Percentiles rank a stretch among this genome's conserved stretches.
Evolutionary conservation across 345 rosid species (phyloP).

Genomic region (Noccaea caerulescens): DNA sequence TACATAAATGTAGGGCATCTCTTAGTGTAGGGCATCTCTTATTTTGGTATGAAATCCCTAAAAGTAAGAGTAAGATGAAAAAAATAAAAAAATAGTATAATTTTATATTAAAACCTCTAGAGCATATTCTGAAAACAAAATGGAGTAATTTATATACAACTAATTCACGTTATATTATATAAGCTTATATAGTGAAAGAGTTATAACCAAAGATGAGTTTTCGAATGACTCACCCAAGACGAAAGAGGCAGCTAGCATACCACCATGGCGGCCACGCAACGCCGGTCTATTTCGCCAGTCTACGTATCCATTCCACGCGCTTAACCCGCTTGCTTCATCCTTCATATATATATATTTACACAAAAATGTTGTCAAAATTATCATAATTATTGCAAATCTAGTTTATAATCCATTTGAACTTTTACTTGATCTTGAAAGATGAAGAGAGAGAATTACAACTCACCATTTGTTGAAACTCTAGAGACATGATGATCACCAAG

Average conservation of each 20-base stretch:
- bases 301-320: slow-evolving; percentile 61
- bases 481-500: slow-evolving; percentile 35
- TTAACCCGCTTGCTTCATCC: slow-evolving; percentile 54
- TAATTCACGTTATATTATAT: too few species aligned
- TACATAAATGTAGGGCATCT: too few species aligned
- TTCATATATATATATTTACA: slow-evolving; percentile 49
- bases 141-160: too few species aligned
- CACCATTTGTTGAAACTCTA: slow-evolving; percentile 37
- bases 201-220: neutral
- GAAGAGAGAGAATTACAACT: slow-evolving; percentile 1
- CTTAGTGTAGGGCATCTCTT: too few species aligned
- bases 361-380: slow-evolving; percentile 1
- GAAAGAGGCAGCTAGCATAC: slow-evolving; percentile 80
- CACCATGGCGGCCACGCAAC: slow-evolving; percentile 66
- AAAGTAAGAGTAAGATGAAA: too few species aligned
- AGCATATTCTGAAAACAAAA: too few species aligned
- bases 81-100: too few species aligned
- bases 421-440: slow-evolving; percentile 1
- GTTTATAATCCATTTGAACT: neutral
- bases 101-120: too few species aligned
- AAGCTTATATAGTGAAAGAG: neutral
- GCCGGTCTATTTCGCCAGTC: slow-evolving; percentile 79
- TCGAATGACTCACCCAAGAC: slow-evolving; percentile 60
- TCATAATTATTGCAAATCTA: neutral
- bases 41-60: too few species aligned